Conservation (phyloP, 768 basidiomycete genomes). For the Boletus barrowsii region DNA sequence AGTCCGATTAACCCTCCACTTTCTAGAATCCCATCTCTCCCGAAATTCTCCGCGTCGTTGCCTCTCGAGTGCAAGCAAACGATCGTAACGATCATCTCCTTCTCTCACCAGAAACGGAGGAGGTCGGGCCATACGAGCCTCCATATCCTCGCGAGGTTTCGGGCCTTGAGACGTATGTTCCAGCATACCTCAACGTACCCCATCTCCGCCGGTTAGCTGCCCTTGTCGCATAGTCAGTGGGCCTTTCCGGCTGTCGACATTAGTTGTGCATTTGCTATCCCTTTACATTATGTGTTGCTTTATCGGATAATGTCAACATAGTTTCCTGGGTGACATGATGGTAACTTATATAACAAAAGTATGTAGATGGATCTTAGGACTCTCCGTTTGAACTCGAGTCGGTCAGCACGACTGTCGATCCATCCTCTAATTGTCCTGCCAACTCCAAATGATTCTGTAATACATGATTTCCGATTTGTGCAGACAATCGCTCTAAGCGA, state of each 20-base stretch:
- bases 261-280: constrained; percentile 7
- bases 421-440: constrained; percentile 53
- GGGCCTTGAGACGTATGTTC: constrained; percentile 94
- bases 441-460: constrained; percentile 51
- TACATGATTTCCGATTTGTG: constrained; percentile 23
- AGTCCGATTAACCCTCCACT: background rate
- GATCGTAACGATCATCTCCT: constrained; percentile 97
- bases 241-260: background rate
- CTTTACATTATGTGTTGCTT: constrained; percentile 21
- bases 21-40: constrained; percentile 90
- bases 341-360: background rate
- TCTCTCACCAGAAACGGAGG: constrained; percentile 93
- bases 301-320: constrained; percentile 16
- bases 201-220: constrained; percentile 86
- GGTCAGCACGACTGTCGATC: constrained; percentile 30
- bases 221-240: constrained; percentile 59
- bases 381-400: background rate
- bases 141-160: constrained; percentile 93
- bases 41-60: constrained; percentile 95
- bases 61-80: constrained; percentile 91
- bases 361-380: background rate
- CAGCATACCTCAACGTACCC: constrained; percentile 86
- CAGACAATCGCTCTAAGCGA: constrained; percentile 33
- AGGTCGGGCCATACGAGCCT: constrained; percentile 92
- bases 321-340: constrained; percentile 2